Conservation (phyloP, 495 filamentous ascomycete species). For the Podospora bellae-mahoneyi region DNA sequence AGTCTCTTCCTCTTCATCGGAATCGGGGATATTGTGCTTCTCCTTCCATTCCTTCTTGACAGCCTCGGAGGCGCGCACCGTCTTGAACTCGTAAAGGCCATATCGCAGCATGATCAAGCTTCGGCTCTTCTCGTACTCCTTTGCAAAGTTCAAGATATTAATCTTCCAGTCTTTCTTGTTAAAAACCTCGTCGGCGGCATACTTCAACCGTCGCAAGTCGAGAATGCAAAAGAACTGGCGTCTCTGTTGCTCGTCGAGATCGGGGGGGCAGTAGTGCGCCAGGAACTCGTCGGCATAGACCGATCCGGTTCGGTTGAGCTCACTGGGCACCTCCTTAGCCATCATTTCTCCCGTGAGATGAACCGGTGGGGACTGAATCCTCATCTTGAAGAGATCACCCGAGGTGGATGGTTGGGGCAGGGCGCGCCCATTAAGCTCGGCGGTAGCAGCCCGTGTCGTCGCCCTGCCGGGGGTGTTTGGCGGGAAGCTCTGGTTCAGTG, state of each 20-base stretch:
- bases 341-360: slow-evolving; percentile 47
- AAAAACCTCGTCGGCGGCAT: slow-evolving; percentile 51
- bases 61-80: slow-evolving; percentile 45
- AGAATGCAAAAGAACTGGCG: slow-evolving; percentile 54
- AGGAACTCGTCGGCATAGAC: slow-evolving; percentile 51
- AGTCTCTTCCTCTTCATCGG: slow-evolving; percentile 32
- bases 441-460: slow-evolving; percentile 26
- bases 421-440: slow-evolving; percentile 32
- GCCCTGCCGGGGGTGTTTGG: slow-evolving; percentile 33
- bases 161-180: slow-evolving; percentile 52
- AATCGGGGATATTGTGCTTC: slow-evolving; percentile 42
- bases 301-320: slow-evolving; percentile 38
- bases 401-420: slow-evolving; percentile 35
- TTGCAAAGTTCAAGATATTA: slow-evolving; percentile 51
- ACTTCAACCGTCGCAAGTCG: slow-evolving; percentile 50
- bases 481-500: slow-evolving; percentile 36
- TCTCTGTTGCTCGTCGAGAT: slow-evolving; percentile 47
- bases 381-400: slow-evolving; percentile 46
- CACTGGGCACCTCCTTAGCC: slow-evolving; percentile 44
- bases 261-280: slow-evolving; percentile 45
- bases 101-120: slow-evolving; percentile 52
- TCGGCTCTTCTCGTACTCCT: slow-evolving; percentile 53
- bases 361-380: slow-evolving; percentile 44
- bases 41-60: slow-evolving; percentile 49
- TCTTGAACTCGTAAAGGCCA: slow-evolving; percentile 53